These are phyloP conservation scores for Rutstroemia sydowiana DNA, from an alignment of 2,329 filamentous ascomycete genomes.

Conservation along the genomic window DNA sequence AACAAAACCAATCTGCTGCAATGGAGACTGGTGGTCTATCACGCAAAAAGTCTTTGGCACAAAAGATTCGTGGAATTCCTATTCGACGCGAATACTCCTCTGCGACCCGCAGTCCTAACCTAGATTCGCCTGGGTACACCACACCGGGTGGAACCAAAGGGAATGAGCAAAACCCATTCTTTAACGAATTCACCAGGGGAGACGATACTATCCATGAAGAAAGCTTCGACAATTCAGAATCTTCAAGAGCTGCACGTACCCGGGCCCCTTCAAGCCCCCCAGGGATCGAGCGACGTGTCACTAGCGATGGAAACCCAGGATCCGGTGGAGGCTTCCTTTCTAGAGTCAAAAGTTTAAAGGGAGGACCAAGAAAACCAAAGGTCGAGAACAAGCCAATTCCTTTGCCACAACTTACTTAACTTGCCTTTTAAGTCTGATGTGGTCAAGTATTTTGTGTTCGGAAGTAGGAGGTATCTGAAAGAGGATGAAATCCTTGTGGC, in stretches of 20 bases:
- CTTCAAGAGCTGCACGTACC: conserved; percentile 31
- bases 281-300: conserved; percentile 56
- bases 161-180: conserved; percentile 68
- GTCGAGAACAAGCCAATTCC: conserved; percentile 4
- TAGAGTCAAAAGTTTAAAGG: conserved; percentile 77
- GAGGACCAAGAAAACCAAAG: conserved; percentile 47
- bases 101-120: conserved; percentile 48
- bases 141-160: conserved; percentile 31
- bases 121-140: conserved; percentile 31
- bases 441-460: no score
- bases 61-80: conserved; percentile 81
- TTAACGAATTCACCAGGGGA: conserved; percentile 62
- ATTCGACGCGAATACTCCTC: conserved; percentile 55
- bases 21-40: conserved; percentile 62
- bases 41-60: conserved; percentile 90
- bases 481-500: no score
- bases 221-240: conserved; percentile 38
- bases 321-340: conserved; percentile 54
- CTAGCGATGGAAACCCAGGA: conserved; percentile 42
- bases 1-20: conserved; percentile 53
- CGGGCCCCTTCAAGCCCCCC: conserved; percentile 53
- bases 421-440: background rate
- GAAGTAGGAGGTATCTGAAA: no score
- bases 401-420: background rate
- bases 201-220: conserved; percentile 57